These are phyloP conservation scores for Prunus armeniaca DNA, from an alignment of 306 rosid genomes.

Conservation along the genomic window DNA sequence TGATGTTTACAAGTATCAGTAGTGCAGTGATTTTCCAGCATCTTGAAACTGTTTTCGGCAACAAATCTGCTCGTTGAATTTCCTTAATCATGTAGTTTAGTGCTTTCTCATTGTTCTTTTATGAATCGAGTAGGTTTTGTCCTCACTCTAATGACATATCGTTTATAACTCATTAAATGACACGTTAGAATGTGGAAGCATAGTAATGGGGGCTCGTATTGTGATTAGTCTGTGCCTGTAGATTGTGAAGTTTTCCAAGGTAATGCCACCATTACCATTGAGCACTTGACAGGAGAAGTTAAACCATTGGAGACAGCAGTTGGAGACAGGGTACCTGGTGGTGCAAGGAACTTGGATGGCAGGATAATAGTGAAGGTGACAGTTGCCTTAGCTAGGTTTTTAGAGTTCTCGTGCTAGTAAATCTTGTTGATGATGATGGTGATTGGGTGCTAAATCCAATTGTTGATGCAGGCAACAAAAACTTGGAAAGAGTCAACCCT, in stretches of 20 bases:
- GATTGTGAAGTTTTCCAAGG: conserved; percentile 98
- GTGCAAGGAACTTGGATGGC: conserved; percentile 98
- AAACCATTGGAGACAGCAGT: conserved; percentile 80
- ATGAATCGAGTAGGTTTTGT: not conserved
- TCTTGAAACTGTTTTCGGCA: not conserved
- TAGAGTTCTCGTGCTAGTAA: conserved; percentile 16
- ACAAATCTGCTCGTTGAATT: not conserved
- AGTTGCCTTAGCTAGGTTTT: conserved; percentile 1
- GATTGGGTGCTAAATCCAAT: conserved; percentile 17
- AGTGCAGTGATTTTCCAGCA: not conserved
- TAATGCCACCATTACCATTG: conserved; percentile 82
- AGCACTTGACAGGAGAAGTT: conserved; percentile 97
- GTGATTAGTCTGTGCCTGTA: conserved; percentile 99
- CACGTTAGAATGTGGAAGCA: conserved; percentile 41
- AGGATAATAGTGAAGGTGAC: conserved; percentile 81
- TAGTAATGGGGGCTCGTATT: conserved; percentile 62
- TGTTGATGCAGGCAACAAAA: conserved; percentile 62
- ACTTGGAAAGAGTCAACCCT: conserved; percentile 93
- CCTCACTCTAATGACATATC: not conserved
- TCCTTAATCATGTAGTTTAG: not conserved
- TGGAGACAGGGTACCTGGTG: conserved; percentile 95
- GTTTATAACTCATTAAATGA: conserved; percentile 10
- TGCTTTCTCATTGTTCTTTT: not conserved
- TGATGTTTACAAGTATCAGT: not conserved
- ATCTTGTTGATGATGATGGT: conserved; percentile 5